Evolutionary conservation across 768 basidiomycete genomes (phyloP).

Genomic region (Russula vinacea): DNA sequence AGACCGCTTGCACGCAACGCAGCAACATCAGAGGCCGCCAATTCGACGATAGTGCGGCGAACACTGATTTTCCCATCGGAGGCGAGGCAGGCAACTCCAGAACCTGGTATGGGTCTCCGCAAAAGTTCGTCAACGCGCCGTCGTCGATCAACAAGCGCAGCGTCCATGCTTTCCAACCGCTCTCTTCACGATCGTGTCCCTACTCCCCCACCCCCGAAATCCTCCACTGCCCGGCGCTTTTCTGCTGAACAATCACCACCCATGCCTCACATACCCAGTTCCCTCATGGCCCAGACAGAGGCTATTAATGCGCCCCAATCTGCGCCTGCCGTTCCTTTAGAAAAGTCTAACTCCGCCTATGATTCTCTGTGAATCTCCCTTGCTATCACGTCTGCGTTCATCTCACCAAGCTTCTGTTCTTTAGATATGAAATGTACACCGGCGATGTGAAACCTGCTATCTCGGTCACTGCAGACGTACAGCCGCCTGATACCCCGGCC

Average conservation of each 20-base stretch:
- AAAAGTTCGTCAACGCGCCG: constrained; percentile 43
- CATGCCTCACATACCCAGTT: constrained; percentile 58
- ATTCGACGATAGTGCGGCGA: constrained; percentile 57
- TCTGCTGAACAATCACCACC: constrained; percentile 66
- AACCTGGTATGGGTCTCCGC: constrained; percentile 40
- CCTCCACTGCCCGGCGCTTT: constrained; percentile 54
- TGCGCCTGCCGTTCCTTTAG: constrained; percentile 44
- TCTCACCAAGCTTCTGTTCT: constrained; percentile 22
- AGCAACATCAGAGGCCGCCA: constrained; percentile 22
- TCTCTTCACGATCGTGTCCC: constrained; percentile 80
- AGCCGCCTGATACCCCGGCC: constrained; percentile 33
- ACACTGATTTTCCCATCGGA: constrained; percentile 80
- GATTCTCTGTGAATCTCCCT: constrained; percentile 66
- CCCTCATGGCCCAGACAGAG: constrained; percentile 45
- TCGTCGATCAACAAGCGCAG: constrained; percentile 60
- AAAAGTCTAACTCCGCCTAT: constrained; percentile 68
- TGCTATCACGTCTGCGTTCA: constrained; percentile 23
- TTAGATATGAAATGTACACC: constrained; percentile 77
- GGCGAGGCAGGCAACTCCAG: constrained; percentile 52
- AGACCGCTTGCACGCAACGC: constrained; percentile 14
- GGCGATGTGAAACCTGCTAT: constrained; percentile 50
- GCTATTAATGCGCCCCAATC: constrained; percentile 39
- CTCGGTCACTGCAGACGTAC: constrained; percentile 37
- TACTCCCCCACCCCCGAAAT: constrained; percentile 78
- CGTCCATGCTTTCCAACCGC: constrained; percentile 56